A percentile compares a stretch with the other conserved stretches of the same genome.
These are phyloP conservation scores for Evernia prunastri DNA, from an alignment of 495 filamentous ascomycete genomes.

Conservation along the genomic window DNA sequence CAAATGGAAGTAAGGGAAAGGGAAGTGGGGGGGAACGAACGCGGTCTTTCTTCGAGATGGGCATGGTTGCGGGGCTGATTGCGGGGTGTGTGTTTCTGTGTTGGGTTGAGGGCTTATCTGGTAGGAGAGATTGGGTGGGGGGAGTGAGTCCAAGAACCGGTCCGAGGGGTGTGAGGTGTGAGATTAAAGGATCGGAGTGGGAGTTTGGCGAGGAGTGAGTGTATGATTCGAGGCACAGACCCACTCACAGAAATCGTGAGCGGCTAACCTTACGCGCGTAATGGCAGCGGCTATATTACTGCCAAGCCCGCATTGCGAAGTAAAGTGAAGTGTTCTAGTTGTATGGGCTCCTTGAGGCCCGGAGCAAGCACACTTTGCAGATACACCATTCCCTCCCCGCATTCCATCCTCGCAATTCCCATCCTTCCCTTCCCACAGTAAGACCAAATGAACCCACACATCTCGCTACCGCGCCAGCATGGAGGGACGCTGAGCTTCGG, in stretches of 20 bases:
- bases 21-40: neutral
- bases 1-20: neutral
- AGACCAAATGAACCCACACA: slow-evolving; percentile 53
- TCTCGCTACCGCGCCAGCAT: slow-evolving; percentile 55
- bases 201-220: neutral
- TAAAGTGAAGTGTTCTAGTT: no score
- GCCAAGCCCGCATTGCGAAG: slow-evolving; percentile 1
- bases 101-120: neutral
- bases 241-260: neutral
- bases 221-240: no score
- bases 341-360: no score
- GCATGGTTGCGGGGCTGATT: slow-evolving; percentile 7
- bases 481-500: slow-evolving; percentile 49
- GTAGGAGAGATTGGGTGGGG: neutral
- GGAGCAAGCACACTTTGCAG: neutral
- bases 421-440: neutral
- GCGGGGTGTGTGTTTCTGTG: no score
- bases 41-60: slow-evolving; percentile 3
- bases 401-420: neutral
- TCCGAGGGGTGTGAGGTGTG: neutral
- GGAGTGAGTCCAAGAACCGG: neutral
- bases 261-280: neutral
- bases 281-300: neutral
- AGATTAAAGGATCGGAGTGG: neutral
- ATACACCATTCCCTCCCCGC: neutral